Evolutionary conservation across 2,329 filamentous ascomycete genomes (phyloP), one percentile per base, ranked within the genome.

Genomic region (Aspergillus awamori): DNA sequence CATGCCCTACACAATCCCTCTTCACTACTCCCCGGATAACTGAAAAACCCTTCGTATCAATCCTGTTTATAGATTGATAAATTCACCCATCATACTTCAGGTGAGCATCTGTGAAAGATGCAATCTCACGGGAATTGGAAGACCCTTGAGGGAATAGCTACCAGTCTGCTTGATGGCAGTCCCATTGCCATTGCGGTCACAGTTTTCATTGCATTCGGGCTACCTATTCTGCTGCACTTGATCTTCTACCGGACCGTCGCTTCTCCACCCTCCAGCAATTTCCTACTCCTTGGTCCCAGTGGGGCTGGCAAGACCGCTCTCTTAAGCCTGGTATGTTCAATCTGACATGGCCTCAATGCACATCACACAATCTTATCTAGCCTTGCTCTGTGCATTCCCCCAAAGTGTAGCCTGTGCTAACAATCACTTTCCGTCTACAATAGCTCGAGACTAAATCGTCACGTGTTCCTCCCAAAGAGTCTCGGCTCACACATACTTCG

Each of bases 291-390:
- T 53, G 95, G 95, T 1, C 92, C 94, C 15, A 88, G 89, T 59
- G 90, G 89, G 65, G 85, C 87, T 53, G 95, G 95, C 71, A 99
- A 98, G 82, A 98, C 95, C 0, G 86, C 91, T 8, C 86, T 98
- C 36, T 80, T 93, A n/a, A 93, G 92, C 22, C 84, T 95, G 68
- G 88, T 90, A 81, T 64, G 79, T 51, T 17, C 13, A 15, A 26
- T n/a, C 45, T 47, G 15, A 5, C 28, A 33, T n/a, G 15, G 15
- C 24, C 41, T 47, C n/a, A 10, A 11, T 30, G 13, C 30, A 5
- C 8, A 28, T 5, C 5, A 22, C 56, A 28, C 11, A 52, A n/a
- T 17, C 13, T 20, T 7, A 26, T 57, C 3, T 28, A 15, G 13
- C 22, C 8, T 51, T 51, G 6, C 47, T 30, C 17, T 28, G 47